Conservation (phyloP, 2,329 filamentous ascomycete species). For the Magnaporthiopsis poae region DNA sequence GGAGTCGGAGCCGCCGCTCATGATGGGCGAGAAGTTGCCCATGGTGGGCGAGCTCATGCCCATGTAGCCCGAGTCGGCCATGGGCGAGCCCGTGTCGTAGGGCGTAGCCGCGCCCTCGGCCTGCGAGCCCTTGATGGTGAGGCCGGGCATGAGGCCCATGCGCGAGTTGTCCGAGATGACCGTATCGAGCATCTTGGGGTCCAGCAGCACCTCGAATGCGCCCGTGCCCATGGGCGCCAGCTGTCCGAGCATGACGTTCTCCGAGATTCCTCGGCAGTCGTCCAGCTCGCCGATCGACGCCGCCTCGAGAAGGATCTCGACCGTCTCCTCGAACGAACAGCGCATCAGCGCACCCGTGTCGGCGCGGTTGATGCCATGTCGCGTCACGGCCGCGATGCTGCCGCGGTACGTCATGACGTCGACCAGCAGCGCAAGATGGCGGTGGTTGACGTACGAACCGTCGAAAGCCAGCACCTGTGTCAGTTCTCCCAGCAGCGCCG, state of each 20-base stretch:
- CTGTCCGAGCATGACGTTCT: slow-evolving; percentile 97
- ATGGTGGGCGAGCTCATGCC: slow-evolving; percentile 53
- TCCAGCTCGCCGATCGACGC: slow-evolving; percentile 90
- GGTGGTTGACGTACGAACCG: slow-evolving; percentile 98
- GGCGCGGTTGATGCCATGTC: slow-evolving; percentile 95
- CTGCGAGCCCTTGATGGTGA: slow-evolving; percentile 64
- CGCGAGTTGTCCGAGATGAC: slow-evolving; percentile 87
- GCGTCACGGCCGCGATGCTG: slow-evolving; percentile 87
- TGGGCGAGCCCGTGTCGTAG: slow-evolving; percentile 79
- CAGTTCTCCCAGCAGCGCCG: slow-evolving; percentile 77
- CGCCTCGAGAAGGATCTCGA: slow-evolving; percentile 93
- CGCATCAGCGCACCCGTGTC: slow-evolving; percentile 98
- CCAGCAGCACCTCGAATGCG: slow-evolving; percentile 85
- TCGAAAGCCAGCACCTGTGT: slow-evolving; percentile 92
- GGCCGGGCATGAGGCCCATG: slow-evolving; percentile 70
- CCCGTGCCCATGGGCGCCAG: slow-evolving; percentile 95
- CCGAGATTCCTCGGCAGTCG: slow-evolving; percentile 94
- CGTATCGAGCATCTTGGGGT: slow-evolving; percentile 90
- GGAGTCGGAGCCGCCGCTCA: slow-evolving; percentile 61
- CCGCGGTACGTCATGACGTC: slow-evolving; percentile 97
- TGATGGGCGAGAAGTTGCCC: slow-evolving; percentile 68
- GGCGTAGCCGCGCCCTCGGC: slow-evolving; percentile 82
- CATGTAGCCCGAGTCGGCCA: slow-evolving; percentile 60
- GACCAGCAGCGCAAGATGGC: slow-evolving; percentile 85
- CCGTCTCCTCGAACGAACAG: slow-evolving; percentile 98